Conservation (phyloP, 2,329 filamentous ascomycete genomes). For the Colletotrichum sublineola region DNA sequence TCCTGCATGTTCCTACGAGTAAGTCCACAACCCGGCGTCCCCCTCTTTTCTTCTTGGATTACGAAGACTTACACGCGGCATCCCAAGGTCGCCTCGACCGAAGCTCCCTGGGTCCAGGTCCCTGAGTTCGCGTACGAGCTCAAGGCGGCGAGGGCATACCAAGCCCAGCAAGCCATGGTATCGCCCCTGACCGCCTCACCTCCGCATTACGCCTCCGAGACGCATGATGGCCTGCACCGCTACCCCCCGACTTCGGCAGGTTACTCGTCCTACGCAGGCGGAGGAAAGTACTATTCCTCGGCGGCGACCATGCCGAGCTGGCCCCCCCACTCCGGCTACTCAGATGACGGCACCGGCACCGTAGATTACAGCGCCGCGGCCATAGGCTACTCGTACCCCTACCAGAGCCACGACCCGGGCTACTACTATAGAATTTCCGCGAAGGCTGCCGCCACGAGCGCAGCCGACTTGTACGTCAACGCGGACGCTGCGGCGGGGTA, state of each 20-base stretch:
- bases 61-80: neutral
- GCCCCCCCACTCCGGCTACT: constrained; percentile 49
- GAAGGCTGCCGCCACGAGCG: constrained; percentile 43
- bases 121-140: constrained; percentile 54
- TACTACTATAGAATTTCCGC: constrained; percentile 50
- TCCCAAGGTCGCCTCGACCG: constrained; percentile 55
- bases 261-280: constrained; percentile 49
- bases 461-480: constrained; percentile 53
- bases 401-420: constrained; percentile 52
- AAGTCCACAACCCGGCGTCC: constrained; percentile 46
- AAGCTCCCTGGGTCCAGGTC: constrained; percentile 49
- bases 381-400: constrained; percentile 52
- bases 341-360: constrained; percentile 49
- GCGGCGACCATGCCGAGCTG: constrained; percentile 49
- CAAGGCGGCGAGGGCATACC: constrained; percentile 53
- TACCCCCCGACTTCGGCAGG: constrained; percentile 49
- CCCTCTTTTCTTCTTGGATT: neutral
- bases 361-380: constrained; percentile 53
- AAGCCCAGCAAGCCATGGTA: constrained; percentile 46
- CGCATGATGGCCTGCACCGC: constrained; percentile 48
- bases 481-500: constrained; percentile 49
- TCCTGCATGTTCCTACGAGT: constrained; percentile 87
- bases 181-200: constrained; percentile 48
- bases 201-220: constrained; percentile 52
- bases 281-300: constrained; percentile 52